These are phyloP conservation scores for Rhizophora mangle DNA, from an alignment of 345 rosid species.

Conservation along the genomic window DNA sequence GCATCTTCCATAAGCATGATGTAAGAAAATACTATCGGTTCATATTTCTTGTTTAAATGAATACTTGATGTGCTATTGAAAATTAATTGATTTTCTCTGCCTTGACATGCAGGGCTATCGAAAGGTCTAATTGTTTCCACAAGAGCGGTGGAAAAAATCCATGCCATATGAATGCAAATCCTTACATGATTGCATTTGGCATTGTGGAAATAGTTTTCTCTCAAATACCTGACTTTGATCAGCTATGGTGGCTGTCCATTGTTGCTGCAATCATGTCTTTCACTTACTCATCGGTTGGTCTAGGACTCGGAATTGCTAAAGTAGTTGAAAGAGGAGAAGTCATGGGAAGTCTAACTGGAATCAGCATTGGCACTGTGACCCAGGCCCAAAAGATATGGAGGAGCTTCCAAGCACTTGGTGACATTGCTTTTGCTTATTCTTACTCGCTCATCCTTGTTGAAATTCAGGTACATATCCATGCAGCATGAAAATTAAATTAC, in stretches of 20 bases:
- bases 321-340: conserved; percentile 56
- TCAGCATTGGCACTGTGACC: conserved; percentile 54
- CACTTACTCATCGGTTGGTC: conserved; percentile 87
- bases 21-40: conserved; percentile 15
- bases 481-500: background rate
- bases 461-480: conserved; percentile 52
- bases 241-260: conserved; percentile 86
- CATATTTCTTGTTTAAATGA: background rate
- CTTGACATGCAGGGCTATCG: conserved; percentile 52
- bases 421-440: conserved; percentile 90
- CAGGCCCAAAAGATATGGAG: conserved; percentile 70
- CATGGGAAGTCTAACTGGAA: conserved; percentile 72
- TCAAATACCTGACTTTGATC: conserved; percentile 82
- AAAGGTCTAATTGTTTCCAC: conserved; percentile 56
- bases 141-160: conserved; percentile 34
- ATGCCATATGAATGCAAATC: conserved; percentile 50
- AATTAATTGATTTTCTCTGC: background rate
- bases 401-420: conserved; percentile 88
- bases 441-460: conserved; percentile 79
- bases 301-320: conserved; percentile 73
- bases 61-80: background rate
- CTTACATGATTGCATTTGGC: conserved; percentile 71
- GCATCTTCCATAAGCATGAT: conserved; percentile 84
- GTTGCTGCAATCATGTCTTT: conserved; percentile 94
- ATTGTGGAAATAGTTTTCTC: conserved; percentile 52